Evolutionary conservation across 139 green algal genomes (phyloP), one percentile per base, ranked within the genome.

Genomic region (Coccomyxa sp.): DNA sequence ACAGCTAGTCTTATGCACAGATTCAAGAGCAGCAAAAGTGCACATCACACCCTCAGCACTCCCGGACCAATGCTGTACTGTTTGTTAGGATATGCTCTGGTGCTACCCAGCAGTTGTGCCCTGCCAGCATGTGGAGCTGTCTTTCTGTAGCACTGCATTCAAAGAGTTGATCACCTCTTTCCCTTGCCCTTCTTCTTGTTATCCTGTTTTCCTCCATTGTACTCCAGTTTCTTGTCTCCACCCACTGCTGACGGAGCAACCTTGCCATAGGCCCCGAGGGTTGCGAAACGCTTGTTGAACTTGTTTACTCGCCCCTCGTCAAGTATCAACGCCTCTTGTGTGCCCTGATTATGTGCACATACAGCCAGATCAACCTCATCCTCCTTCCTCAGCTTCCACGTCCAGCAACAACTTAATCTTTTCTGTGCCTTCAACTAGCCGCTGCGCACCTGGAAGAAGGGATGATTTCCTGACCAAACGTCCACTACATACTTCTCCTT

Each of bases 381-480:
- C 38, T 51, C 38, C 3, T 21, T 1, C 21, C 63, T 71, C 18
- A 28, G 63, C 18, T 71, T 28, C 63, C 21, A 25, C 4, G 18
- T 71, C 21, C 63, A 28, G 18, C 63, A 71, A 25, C 63, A 71
- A 9, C 18, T 25, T 9, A 15, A 1, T 25, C 63, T 3, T 71
- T 21, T 71, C 9, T 11, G 9, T 71, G 63, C 63, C 63, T 9
- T 25, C 63, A 28, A 11, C 7, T 28, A 71, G 18, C 18, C 63
- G 7, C 38, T 1, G 27, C 71, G 27, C n/a, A 77, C 71, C 71
- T 51, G 16, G 92, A 94, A 98, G 88, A 97, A 98, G 58, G 96
- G 96, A 88, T 98, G 96, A 90, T 98, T 98, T 66, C 96, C 96
- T 13, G 89, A 96, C 95, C 97, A 99, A 80, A 99, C 92, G 81